These are phyloP conservation scores for Xylariaceae sp. DNA, from an alignment of 2,329 filamentous ascomycete species.

Conservation along the genomic window DNA sequence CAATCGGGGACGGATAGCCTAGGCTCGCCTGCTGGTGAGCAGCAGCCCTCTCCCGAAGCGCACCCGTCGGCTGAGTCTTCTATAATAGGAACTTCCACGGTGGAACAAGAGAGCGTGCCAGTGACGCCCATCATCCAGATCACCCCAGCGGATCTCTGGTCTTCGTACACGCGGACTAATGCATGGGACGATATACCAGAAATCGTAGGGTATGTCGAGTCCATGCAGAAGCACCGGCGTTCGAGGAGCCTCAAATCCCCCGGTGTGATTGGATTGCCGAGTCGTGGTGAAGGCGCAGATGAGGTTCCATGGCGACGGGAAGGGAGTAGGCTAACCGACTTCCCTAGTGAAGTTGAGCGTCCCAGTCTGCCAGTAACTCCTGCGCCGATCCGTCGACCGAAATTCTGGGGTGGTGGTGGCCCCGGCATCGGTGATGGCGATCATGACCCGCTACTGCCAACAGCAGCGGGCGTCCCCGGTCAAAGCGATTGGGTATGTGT, in stretches of 20 bases:
- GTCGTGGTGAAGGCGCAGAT: slow-evolving; percentile 44
- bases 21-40: slow-evolving; percentile 30
- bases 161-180: slow-evolving; percentile 76
- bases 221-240: slow-evolving; percentile 68
- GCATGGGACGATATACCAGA: slow-evolving; percentile 93
- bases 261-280: slow-evolving; percentile 36
- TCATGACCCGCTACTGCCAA: slow-evolving; percentile 67
- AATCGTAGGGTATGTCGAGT: slow-evolving; percentile 86
- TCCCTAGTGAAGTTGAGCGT: slow-evolving; percentile 80
- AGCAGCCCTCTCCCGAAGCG: slow-evolving; percentile 27
- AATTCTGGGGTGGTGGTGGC: slow-evolving; percentile 66
- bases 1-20: slow-evolving; percentile 6
- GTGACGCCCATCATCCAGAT: slow-evolving; percentile 55
- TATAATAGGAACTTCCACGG: slow-evolving; percentile 46
- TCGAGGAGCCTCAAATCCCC: slow-evolving; percentile 43
- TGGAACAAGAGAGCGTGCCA: slow-evolving; percentile 50
- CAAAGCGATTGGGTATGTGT: slow-evolving; percentile 95
- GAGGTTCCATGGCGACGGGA: slow-evolving; percentile 39
- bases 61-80: slow-evolving; percentile 44
- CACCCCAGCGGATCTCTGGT: slow-evolving; percentile 69
- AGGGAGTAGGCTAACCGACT: slow-evolving; percentile 80
- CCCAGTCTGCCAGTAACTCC: slow-evolving; percentile 92
- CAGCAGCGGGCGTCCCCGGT: slow-evolving; percentile 81
- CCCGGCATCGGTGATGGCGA: slow-evolving; percentile 54
- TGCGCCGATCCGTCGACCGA: slow-evolving; percentile 74